These are phyloP conservation scores for Neocucurbitaria cava DNA, from an alignment of 2,329 filamentous ascomycete species.

Conservation along the genomic window DNA sequence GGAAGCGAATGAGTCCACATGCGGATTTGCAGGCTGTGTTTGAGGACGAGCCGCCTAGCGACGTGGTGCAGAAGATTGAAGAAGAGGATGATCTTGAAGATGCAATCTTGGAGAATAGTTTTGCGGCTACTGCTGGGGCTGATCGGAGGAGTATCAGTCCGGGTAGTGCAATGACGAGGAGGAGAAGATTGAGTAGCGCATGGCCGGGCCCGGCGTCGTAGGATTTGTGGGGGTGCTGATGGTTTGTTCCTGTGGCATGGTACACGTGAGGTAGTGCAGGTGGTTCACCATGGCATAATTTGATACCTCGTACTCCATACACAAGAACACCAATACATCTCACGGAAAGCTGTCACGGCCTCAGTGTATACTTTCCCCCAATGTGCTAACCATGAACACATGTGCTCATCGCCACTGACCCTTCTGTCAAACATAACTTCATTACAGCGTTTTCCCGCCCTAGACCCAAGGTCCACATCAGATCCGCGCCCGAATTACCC, in stretches of 20 bases:
- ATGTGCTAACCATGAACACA: too few species aligned
- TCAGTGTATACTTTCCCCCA: neutral
- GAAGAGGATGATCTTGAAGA: constrained; percentile 58
- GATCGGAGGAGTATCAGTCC: constrained; percentile 41
- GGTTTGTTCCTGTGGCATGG: neutral
- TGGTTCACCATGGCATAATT: neutral
- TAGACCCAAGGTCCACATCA: too few species aligned
- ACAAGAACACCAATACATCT: neutral
- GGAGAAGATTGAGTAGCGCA: constrained; percentile 45
- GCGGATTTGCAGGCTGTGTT: constrained; percentile 77
- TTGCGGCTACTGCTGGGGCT: constrained; percentile 27
- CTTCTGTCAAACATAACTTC: too few species aligned
- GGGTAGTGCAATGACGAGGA: constrained; percentile 35
- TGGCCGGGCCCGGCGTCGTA: constrained; percentile 36
- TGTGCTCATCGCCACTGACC: too few species aligned
- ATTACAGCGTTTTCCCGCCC: too few species aligned
- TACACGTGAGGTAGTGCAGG: neutral
- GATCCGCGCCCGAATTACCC: too few species aligned
- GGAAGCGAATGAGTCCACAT: constrained; percentile 71
- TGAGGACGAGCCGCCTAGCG: constrained; percentile 71
- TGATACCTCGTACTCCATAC: neutral
- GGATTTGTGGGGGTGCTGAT: neutral
- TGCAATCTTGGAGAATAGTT: constrained; percentile 52
- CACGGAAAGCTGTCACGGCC: neutral
- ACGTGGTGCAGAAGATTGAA: constrained; percentile 55